Percentiles rank a stretch among this genome's conserved stretches.
phyloP scores from a whole-genome alignment of 2,329 filamentous ascomycete genomes.

The Microascus cirrosus region DNA sequence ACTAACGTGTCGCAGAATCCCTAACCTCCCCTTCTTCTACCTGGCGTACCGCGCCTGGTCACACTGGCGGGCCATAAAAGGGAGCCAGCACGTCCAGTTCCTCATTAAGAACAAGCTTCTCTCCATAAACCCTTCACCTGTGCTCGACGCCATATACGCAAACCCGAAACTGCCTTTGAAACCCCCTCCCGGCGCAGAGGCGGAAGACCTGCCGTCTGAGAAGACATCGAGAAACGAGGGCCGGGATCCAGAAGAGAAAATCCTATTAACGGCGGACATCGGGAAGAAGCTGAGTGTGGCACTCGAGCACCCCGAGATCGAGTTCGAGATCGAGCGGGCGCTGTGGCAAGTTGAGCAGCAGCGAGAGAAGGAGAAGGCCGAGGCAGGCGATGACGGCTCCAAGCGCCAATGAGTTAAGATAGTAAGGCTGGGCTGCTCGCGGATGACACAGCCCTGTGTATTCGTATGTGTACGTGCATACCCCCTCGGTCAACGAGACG shows the following conservation, averaged over 20 bases:
- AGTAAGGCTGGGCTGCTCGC: background rate
- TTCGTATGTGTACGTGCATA: background rate
- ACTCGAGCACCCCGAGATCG: slow-evolving; percentile 58
- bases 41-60: slow-evolving; percentile 85
- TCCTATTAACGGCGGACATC: slow-evolving; percentile 10
- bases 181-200: slow-evolving; percentile 3
- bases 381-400: background rate
- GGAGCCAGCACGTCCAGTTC: slow-evolving; percentile 76
- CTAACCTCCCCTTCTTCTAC: slow-evolving; percentile 96
- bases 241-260: slow-evolving; percentile 7
- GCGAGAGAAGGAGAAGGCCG: slow-evolving; percentile 26
- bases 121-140: slow-evolving; percentile 49
- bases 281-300: slow-evolving; percentile 28
- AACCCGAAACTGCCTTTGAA: slow-evolving; percentile 10
- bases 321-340: slow-evolving; percentile 63
- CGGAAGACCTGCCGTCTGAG: background rate
- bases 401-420: background rate
- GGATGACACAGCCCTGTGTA: background rate
- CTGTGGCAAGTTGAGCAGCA: slow-evolving; percentile 59
- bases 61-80: slow-evolving; percentile 76
- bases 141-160: slow-evolving; percentile 64
- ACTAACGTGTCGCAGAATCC: slow-evolving; percentile 44
- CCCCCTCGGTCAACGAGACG: background rate
- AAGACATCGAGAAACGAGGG: slow-evolving; percentile 5
- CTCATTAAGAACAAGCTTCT: slow-evolving; percentile 66